phyloP scores from a whole-genome alignment of 2,329 filamentous ascomycete species.

The Sarocladium strictum region DNA sequence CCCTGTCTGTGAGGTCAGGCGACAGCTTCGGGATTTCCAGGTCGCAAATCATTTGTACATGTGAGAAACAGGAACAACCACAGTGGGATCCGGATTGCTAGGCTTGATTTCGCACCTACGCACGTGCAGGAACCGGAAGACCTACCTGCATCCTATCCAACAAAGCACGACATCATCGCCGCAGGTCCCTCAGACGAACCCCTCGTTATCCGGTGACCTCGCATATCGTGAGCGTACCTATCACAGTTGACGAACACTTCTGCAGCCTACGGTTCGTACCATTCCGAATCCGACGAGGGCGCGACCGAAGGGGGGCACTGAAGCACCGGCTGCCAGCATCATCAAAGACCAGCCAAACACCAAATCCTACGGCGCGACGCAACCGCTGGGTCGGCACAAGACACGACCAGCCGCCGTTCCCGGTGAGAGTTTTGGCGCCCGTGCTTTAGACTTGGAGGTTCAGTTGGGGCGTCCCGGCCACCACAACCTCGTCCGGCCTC shows the following conservation, averaged over 20 bases:
- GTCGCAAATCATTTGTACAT: neutral
- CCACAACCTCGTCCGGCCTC: neutral
- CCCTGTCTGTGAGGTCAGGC: neutral
- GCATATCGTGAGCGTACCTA: neutral
- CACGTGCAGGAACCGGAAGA: neutral
- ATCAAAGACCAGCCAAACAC: neutral
- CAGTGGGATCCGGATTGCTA: neutral
- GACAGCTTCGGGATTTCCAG: neutral
- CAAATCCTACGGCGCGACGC: conserved; percentile 1
- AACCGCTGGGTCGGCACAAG: neutral
- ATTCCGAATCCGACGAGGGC: conserved; percentile 6
- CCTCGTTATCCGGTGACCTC: conserved; percentile 4
- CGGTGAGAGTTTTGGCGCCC: conserved; percentile 7
- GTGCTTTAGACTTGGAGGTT: neutral
- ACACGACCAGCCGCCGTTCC: neutral
- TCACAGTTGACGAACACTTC: neutral
- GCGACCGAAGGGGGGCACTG: conserved; percentile 2
- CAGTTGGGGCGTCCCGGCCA: neutral
- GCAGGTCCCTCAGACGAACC: neutral
- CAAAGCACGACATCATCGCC: neutral
- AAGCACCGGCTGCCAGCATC: neutral
- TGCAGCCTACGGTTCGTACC: conserved; percentile 6
- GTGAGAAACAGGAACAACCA: neutral
- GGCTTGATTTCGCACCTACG: conserved; percentile 2
- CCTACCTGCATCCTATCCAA: neutral